Conservation (phyloP, 2,329 filamentous ascomycete genomes). For the Botrytis fabae region DNA sequence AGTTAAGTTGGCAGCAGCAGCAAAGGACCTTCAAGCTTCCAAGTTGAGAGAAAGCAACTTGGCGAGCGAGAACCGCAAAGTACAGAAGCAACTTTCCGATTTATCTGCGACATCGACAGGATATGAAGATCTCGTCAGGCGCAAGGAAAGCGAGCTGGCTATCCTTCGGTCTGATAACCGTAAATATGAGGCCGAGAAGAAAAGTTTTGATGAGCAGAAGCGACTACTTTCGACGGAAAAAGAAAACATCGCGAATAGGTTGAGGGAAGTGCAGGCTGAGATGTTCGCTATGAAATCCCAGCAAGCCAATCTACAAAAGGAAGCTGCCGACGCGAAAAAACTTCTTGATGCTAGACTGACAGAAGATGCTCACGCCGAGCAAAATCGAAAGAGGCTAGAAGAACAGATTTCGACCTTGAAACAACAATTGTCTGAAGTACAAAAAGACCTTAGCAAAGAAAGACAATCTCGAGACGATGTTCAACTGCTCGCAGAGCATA, state of each 20-base stretch:
- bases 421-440: conserved; percentile 76
- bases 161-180: conserved; percentile 83
- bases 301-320: conserved; percentile 79
- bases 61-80: conserved; percentile 74
- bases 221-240: conserved; percentile 70
- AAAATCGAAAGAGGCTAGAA: conserved; percentile 81
- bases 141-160: conserved; percentile 90
- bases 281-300: conserved; percentile 83
- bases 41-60: conserved; percentile 76
- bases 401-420: conserved; percentile 87
- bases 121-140: conserved; percentile 89
- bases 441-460: conserved; percentile 87
- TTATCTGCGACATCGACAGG: conserved; percentile 89
- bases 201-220: conserved; percentile 76
- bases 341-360: conserved; percentile 85
- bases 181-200: conserved; percentile 78
- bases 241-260: conserved; percentile 71
- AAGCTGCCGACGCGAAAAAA: conserved; percentile 83
- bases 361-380: conserved; percentile 80
- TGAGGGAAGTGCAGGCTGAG: conserved; percentile 85
- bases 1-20: conserved; percentile 73
- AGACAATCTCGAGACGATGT: conserved; percentile 94
- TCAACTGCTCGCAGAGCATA: conserved; percentile 85
- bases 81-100: conserved; percentile 82
- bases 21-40: conserved; percentile 75